Conservation (phyloP, 2,329 filamentous ascomycete genomes). For the Samsoniella hepiali region DNA sequence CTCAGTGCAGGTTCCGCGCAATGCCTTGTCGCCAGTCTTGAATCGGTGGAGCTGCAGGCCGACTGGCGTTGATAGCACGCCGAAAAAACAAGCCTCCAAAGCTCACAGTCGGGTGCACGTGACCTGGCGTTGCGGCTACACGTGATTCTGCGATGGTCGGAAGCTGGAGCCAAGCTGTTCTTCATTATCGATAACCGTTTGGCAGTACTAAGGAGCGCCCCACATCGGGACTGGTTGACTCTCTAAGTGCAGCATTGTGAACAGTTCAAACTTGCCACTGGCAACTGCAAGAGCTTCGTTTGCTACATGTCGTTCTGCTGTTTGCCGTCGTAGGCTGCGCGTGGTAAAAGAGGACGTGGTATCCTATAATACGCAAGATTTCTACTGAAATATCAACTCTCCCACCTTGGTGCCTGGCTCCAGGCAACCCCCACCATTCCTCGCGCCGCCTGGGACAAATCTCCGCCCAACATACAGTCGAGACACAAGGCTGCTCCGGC, state of each 20-base stretch:
- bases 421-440: neutral
- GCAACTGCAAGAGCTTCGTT: constrained; percentile 3
- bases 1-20: constrained; percentile 10
- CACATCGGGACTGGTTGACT: neutral
- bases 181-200: constrained; percentile 3
- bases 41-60: constrained; percentile 19
- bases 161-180: neutral
- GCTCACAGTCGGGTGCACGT: constrained; percentile 6
- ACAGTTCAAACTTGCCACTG: neutral
- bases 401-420: neutral
- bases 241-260: neutral
- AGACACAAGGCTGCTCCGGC: neutral
- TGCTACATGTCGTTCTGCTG: neutral
- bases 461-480: neutral
- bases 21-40: constrained; percentile 16
- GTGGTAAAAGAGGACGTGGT: neutral
- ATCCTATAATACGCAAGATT: neutral
- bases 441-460: neutral
- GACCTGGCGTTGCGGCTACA: neutral
- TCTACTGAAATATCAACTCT: neutral
- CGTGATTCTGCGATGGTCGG: constrained; percentile 1
- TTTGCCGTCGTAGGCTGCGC: neutral
- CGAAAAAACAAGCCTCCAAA: constrained; percentile 11
- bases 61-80: constrained; percentile 3
- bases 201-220: neutral